These are phyloP conservation scores for Sugiyamaella neomexicana DNA, from an alignment of 1,139 yeast genomes.

Conservation along the genomic window DNA sequence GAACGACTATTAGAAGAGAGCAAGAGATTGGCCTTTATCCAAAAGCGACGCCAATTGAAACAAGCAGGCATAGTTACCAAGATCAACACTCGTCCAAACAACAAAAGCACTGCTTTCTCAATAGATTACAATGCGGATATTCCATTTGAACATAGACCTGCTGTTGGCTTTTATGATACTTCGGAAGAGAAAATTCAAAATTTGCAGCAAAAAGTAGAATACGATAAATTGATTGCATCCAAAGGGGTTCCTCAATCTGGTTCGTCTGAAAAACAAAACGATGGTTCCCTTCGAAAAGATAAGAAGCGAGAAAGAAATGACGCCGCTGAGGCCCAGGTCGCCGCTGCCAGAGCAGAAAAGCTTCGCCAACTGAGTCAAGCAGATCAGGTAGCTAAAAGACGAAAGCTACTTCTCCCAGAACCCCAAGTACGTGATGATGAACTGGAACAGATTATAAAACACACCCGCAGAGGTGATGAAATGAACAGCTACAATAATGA, in stretches of 20 bases:
- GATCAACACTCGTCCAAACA: constrained; percentile 54
- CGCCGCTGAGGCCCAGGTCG: constrained; percentile 32
- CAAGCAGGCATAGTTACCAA: constrained; percentile 75
- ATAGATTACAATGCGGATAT: constrained; percentile 84
- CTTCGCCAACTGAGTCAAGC: constrained; percentile 39
- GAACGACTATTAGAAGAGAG: constrained; percentile 79
- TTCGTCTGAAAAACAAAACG: constrained; percentile 36
- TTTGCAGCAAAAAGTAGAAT: constrained; percentile 43
- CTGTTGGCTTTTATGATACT: constrained; percentile 68
- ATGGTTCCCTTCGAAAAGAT: constrained; percentile 37
- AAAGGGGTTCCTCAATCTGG: constrained; percentile 53
- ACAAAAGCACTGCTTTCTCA: constrained; percentile 43
- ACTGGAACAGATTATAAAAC: constrained; percentile 38
- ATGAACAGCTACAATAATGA: constrained; percentile 25
- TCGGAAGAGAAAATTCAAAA: constrained; percentile 54
- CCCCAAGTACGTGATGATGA: constrained; percentile 47
- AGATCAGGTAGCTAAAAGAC: constrained; percentile 49
- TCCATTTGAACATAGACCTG: constrained; percentile 75
- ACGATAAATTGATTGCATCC: constrained; percentile 49
- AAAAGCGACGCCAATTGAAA: constrained; percentile 80
- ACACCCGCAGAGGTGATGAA: constrained; percentile 32
- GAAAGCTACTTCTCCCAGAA: constrained; percentile 56
- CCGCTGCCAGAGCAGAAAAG: constrained; percentile 44
- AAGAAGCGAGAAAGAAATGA: constrained; percentile 32
- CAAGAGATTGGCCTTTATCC: constrained; percentile 70